Base-by-base conservation (phyloP, 2,329 filamentous ascomycete genomes). In the Orbilia oligospora region DNA sequence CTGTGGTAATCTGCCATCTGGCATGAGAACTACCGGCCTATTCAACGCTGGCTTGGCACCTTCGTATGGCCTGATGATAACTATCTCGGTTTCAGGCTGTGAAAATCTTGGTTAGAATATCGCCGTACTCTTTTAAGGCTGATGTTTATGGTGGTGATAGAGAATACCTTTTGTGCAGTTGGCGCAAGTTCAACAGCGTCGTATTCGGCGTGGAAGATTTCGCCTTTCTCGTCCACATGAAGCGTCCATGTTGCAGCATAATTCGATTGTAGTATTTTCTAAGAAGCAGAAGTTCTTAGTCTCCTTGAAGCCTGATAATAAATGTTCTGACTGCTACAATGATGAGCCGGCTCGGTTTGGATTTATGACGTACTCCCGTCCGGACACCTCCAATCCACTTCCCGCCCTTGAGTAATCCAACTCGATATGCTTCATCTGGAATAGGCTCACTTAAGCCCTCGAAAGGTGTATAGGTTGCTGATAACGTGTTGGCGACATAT, bases 21-120 rank as follows among this genome's bases (percentile, higher is more conserved):
- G 86, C 55, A 85, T 87, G 80, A 92, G 84, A 58, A 91, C 88
- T 44, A 92, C 86, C 1, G 90, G 90, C 84, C 88, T 89, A 81
- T 91, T 91, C 81, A 92, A 84, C 80, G 87, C 87, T 1, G 89
- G 89, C 82, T 88, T 86, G 83, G 86, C 87, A 0, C 89, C 90
- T 71, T 83, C 84, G 55, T 82, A 83, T 49, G 87, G 85, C 24
- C 85, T 84, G 53, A 87, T 82, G 58, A 91, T 84, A 66, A 87
- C 83, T 6, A 88, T 88, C 85, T 89, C 86, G 53, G 90, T 89
- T 27, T 76, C 71, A 16, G 68, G 66, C 71, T 76, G 38, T 33
- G 5, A n/a, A 58, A 14, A 30, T 30, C 5, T 14, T 46, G 2
- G 51, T 68, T 68, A 76, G 64, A 49, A 55, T 18, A 22, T 16